Base-by-base conservation (phyloP, 805 yeast genomes). In the Ogataea pignaliae region DNA sequence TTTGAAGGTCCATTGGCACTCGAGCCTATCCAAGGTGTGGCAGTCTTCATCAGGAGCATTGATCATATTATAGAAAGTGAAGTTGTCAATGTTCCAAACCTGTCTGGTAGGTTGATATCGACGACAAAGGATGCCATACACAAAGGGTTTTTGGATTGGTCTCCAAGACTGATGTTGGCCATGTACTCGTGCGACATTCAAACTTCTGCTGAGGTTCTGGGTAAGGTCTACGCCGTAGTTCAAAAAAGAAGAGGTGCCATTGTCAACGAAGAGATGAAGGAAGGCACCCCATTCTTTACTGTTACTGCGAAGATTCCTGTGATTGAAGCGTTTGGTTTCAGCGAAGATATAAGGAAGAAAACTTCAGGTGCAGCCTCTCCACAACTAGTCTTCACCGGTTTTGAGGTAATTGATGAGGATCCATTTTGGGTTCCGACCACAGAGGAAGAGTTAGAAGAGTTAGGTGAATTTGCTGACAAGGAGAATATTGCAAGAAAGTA, bases 391-490 rank as follows among this genome's bases (percentile, higher is more conserved):
- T 93, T 91, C 57, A 76, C 85, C 28, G 98, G 98, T 1, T 93
- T 78, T 61, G 93, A 89, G 56, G 70, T 83, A 50, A 78, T 91
- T 41, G 95, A 89, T 51, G 78, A 85, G 52, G 98, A 93, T 70
- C 99, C 99, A 37, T 93, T 86, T 72, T 93, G 99, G 99, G 96
- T 93, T 13, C 99, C 99, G 12, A 87, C 93, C 3, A 93, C 99
- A 0, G 97, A 88, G 55, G 97, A 89, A 62, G 99, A 93, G 63
- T 66, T 93, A 37, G 98, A 93, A 61, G 95, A 88, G 46, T 70
- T 88, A 37, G 99, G 99, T 26, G 96, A 88, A 51, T 77, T 78
- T 52, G 95, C 97, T 1, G 99, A 93, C 54, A 77, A 86, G 56
- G 98, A 88, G 57, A 93, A 93, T 58, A 71, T 90, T 50, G 98